Evolutionary conservation across 2,329 filamentous ascomycete species (phyloP), one percentile per base, ranked within the genome.

Genomic region (Canariomyces notabilis): DNA sequence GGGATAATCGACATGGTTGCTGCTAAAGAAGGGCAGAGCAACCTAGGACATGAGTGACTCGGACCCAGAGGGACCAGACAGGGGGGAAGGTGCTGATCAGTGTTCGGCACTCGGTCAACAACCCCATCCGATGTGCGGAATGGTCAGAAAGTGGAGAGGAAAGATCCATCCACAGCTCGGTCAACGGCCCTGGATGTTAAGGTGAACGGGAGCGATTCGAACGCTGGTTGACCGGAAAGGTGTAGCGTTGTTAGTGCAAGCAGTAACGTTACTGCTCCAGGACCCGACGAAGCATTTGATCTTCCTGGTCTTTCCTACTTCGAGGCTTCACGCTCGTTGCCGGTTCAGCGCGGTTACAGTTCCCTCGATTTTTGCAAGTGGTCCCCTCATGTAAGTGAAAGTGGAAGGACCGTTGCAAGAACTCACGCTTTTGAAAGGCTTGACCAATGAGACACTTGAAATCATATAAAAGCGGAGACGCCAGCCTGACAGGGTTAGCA

Each of bases 11-110:
- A 35, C 39, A 37, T 37, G 41, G 37, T 34, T 42, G 16, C 43
- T 44, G 47, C 38, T 38, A 8, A 26, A 6, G 16, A 29, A 49
- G 42, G 41, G 42, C 48, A 50, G 44, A 42, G 51, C 39, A 49
- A 43, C 43, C 21, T 22, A 22, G 22, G 15, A 23, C 21, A 36
- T 29, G 42, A 42, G 35, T 19, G 38, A n/a, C n/a, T n/a, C n/a
- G n/a, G 21, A 21, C 34, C 9, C n/a, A 45, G 36, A 34, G 42
- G 6, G 6, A 44, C 31, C 42, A 45, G 38, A 29, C 26, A 11
- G 26, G 38, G 31, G 20, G 41, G 37, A 31, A 37, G 36, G 26
- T 39, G 45, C 37, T 37, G 38, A 46, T 46, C 47, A 20, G 20
- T 45, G 39, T 21, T 20, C 29, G 18, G 35, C 22, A 23, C 16